Evolutionary conservation across 2,329 filamentous ascomycete genomes (phyloP).

Genomic region (Microcyclospora tardicrescens): DNA sequence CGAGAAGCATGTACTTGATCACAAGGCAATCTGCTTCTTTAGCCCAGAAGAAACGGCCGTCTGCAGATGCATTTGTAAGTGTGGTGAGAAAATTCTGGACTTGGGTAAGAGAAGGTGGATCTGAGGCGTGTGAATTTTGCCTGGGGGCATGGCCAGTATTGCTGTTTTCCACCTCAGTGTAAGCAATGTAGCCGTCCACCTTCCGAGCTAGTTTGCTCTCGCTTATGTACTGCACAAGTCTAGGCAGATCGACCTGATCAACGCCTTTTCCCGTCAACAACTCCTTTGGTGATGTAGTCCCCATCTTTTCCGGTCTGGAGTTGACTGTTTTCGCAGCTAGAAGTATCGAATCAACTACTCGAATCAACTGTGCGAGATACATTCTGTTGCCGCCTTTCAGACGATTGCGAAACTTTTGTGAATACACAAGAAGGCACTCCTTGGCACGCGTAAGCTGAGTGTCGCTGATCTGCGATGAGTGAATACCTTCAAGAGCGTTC

Average conservation of each 20-base stretch:
- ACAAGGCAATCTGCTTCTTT: constrained; percentile 39
- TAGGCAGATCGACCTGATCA: constrained; percentile 90
- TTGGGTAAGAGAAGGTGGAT: constrained; percentile 43
- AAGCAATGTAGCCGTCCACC: constrained; percentile 70
- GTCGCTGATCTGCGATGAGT: constrained; percentile 65
- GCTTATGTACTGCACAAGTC: constrained; percentile 74
- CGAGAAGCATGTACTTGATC: constrained; percentile 76
- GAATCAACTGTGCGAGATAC: constrained; percentile 76
- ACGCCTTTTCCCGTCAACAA: constrained; percentile 74
- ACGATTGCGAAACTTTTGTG: constrained; percentile 75
- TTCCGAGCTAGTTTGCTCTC: constrained; percentile 90
- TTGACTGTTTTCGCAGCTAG: constrained; percentile 6
- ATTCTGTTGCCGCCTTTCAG: constrained; percentile 84
- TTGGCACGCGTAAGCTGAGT: constrained; percentile 60
- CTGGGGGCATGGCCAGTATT: neutral
- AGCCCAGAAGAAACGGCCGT: constrained; percentile 48
- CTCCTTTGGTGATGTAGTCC: constrained; percentile 55
- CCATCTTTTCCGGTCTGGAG: constrained; percentile 37
- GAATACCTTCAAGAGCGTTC: constrained; percentile 80
- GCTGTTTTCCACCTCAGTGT: neutral
- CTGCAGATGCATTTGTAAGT: constrained; percentile 69
- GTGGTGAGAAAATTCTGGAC: constrained; percentile 60
- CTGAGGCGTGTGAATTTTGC: neutral
- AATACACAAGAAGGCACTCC: constrained; percentile 65
- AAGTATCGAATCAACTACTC: constrained; percentile 64